Conservation (phyloP, 2,329 filamentous ascomycete species). For the Pezicula carpinea region DNA sequence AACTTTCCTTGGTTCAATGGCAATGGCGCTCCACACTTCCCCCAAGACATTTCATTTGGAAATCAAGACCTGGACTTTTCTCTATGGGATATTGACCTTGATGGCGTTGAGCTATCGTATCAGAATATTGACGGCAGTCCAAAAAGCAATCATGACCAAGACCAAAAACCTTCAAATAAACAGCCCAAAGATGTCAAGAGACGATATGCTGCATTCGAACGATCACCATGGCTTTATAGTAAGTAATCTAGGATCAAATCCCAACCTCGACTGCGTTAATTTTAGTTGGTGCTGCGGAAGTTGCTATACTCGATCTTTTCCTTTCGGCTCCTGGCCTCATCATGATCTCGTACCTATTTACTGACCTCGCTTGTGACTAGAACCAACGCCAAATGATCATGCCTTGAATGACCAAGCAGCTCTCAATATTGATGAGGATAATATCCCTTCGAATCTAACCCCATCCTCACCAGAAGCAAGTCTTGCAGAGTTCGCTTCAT, state of each 20-base stretch:
- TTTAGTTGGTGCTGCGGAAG: no score
- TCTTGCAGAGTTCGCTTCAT: conserved; percentile 6
- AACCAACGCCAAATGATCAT: conserved; percentile 11
- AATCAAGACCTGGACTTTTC: conserved; percentile 13
- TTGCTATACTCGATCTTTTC: no score
- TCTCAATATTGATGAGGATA: conserved; percentile 15
- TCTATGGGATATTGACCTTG: conserved; percentile 11
- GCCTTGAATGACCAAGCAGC: conserved; percentile 11
- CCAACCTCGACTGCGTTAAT: no score
- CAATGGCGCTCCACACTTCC: neutral
- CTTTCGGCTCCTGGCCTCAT: no score
- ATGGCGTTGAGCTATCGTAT: conserved; percentile 4
- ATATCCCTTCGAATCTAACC: conserved; percentile 13
- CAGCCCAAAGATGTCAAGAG: conserved; percentile 5
- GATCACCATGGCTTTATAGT: conserved; percentile 18
- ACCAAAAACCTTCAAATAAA: neutral
- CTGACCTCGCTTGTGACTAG: no score
- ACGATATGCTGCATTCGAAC: conserved; percentile 17
- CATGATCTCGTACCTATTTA: no score
- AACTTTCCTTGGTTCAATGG: neutral
- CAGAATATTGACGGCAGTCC: neutral
- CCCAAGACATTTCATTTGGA: neutral
- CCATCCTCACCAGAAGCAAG: conserved; percentile 2
- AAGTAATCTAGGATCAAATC: no score
- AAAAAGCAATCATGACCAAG: neutral